A percentile compares a stretch with the other conserved stretches of the same genome.
Conservation (phyloP, 2,329 filamentous ascomycete species). For the Microcera coccophila region DNA sequence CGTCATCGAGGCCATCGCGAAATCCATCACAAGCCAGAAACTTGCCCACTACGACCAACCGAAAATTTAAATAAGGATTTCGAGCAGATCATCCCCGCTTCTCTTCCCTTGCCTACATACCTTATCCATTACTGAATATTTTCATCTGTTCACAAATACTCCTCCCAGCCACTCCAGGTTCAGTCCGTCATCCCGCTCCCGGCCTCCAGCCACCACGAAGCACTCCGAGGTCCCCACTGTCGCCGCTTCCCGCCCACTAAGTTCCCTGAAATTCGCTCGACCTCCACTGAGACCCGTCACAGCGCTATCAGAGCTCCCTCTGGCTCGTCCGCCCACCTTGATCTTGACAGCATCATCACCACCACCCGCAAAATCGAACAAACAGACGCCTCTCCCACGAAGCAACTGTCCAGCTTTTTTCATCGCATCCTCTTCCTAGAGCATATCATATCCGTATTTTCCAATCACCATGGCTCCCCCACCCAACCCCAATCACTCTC, state of each 20-base stretch:
- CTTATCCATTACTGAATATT: too few species aligned
- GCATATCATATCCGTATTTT: not conserved
- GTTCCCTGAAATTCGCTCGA: not conserved
- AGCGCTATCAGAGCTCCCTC: not conserved
- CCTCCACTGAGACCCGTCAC: not conserved
- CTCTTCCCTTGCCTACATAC: too few species aligned
- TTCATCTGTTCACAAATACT: too few species aligned
- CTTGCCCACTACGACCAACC: not conserved
- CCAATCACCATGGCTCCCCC: conserved; percentile 61
- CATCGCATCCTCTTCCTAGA: conserved; percentile 2
- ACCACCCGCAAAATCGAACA: not conserved
- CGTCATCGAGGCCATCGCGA: not conserved
- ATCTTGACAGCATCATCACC: conserved; percentile 1
- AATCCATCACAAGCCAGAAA: not conserved
- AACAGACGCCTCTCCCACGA: not conserved
- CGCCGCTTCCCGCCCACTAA: not conserved
- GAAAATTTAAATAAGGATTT: not conserved
- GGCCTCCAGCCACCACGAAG: not conserved
- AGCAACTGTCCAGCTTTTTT: not conserved
- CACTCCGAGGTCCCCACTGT: not conserved
- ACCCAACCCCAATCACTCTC: conserved; percentile 63
- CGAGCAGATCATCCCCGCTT: too few species aligned
- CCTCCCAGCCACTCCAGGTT: too few species aligned
- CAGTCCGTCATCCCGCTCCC: not conserved
- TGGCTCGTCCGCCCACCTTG: not conserved